Conservation (phyloP, 2,329 filamentous ascomycete genomes). For the Pseudogymnoascus sp. region DNA sequence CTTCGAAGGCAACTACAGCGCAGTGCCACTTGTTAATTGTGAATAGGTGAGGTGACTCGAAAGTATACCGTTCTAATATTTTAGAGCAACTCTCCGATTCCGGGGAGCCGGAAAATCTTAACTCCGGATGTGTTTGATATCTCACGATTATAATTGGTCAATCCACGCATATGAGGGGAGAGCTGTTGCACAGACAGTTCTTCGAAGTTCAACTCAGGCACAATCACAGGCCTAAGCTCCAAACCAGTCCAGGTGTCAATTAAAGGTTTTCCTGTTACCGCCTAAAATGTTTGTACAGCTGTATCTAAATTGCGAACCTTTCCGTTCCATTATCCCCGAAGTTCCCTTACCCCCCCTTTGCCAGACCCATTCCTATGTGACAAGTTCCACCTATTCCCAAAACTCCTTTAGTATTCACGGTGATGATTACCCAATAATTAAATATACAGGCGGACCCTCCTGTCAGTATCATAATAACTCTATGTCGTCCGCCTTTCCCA, state of each 20-base stretch:
- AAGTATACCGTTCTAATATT: neutral
- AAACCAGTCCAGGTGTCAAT: neutral
- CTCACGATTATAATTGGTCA: neutral
- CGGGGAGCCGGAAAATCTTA: neutral
- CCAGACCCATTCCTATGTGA: neutral
- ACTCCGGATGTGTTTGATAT: neutral
- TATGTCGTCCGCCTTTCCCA: neutral
- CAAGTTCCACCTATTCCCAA: neutral
- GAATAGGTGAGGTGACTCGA: neutral
- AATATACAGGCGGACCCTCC: neutral
- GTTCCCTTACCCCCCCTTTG: neutral
- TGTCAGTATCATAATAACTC: slow-evolving; percentile 8
- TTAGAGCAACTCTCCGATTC: slow-evolving; percentile 6
- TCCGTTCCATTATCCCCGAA: neutral
- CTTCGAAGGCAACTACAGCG: neutral
- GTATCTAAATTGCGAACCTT: neutral
- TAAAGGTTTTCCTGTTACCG: neutral
- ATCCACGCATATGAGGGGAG: neutral
- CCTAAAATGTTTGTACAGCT: neutral
- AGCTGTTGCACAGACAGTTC: neutral
- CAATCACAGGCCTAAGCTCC: neutral
- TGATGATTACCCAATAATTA: slow-evolving; percentile 2
- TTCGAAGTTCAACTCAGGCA: neutral
- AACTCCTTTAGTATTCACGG: slow-evolving; percentile 1
- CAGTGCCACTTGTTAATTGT: neutral